Evolutionary conservation across 2,329 filamentous ascomycete genomes (phyloP).

Genomic region (Davidsoniella australis): DNA sequence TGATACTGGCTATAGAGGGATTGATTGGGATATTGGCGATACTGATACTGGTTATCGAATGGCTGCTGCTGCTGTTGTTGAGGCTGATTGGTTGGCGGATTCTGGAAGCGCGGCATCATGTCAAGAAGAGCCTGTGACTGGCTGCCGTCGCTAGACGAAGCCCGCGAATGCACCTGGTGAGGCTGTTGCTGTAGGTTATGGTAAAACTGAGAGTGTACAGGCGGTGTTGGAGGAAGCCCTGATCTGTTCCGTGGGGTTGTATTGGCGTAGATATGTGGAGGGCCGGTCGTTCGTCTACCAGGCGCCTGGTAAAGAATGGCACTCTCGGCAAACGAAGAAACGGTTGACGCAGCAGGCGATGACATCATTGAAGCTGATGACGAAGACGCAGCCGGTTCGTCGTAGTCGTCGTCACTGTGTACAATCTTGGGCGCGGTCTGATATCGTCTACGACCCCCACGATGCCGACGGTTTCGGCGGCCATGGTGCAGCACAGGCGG

Average conservation of each 20-base stretch:
- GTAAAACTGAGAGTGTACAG: not conserved
- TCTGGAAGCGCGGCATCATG: not conserved
- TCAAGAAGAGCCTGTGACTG: not conserved
- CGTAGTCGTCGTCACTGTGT: conserved; percentile 1
- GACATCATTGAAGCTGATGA: conserved; percentile 5
- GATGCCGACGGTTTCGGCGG: not conserved
- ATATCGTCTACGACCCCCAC: not conserved
- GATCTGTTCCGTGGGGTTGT: not conserved
- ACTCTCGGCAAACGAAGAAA: too few species aligned
- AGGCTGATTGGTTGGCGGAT: not conserved
- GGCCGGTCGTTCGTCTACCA: too few species aligned
- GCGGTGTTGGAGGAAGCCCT: not conserved
- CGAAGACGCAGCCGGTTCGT: conserved; percentile 5
- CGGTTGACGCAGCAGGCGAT: not conserved
- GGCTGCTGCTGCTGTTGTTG: not conserved
- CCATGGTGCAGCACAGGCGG: not conserved
- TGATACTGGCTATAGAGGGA: too few species aligned
- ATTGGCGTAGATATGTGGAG: not conserved
- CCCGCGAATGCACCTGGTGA: not conserved
- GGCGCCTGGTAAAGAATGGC: too few species aligned
- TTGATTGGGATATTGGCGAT: too few species aligned
- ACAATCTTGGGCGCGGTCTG: not conserved
- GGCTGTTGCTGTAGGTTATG: not conserved
- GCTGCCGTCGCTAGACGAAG: not conserved
- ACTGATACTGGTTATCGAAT: not conserved